Percentiles rank a stretch among this genome's conserved stretches.
These are phyloP conservation scores for Canavalia gladiata DNA, from an alignment of 306 rosid genomes.

Conservation along the genomic window DNA sequence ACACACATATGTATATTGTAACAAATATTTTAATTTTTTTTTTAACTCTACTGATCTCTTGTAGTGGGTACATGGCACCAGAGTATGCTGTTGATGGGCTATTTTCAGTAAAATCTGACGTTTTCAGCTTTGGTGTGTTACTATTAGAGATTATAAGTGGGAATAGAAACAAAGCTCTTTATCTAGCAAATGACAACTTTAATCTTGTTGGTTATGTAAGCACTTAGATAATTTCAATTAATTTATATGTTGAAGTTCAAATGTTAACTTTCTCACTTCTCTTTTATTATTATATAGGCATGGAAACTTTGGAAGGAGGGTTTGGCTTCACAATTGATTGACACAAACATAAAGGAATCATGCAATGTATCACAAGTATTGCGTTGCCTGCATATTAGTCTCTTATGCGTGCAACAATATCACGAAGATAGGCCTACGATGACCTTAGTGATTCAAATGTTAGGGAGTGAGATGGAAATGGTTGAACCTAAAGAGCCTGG, in stretches of 20 bases:
- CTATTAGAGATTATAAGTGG: slow-evolving; percentile 58
- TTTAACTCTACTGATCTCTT: not conserved
- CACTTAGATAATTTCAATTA: too few species aligned
- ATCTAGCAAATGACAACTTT: slow-evolving; percentile 44
- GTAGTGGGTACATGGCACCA: slow-evolving; percentile 64
- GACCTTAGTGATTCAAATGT: slow-evolving; percentile 49
- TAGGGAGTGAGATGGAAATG: slow-evolving; percentile 46
- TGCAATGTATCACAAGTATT: slow-evolving; percentile 32
- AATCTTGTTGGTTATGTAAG: too few species aligned
- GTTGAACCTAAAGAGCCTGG: slow-evolving; percentile 58
- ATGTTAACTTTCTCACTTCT: too few species aligned
- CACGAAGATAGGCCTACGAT: slow-evolving; percentile 48
- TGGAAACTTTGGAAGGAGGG: slow-evolving; percentile 61
- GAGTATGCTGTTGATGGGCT: slow-evolving; percentile 50
- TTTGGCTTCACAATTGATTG: slow-evolving; percentile 47
- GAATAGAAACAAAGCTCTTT: slow-evolving; percentile 56
- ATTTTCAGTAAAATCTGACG: slow-evolving; percentile 51
- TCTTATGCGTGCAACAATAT: slow-evolving; percentile 59
- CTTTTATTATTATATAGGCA: slow-evolving; percentile 42
- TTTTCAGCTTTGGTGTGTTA: slow-evolving; percentile 53
- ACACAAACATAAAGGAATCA: slow-evolving; percentile 27
- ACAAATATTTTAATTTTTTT: not conserved
- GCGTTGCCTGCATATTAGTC: slow-evolving; percentile 58
- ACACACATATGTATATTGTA: not conserved
- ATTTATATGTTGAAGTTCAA: too few species aligned